phyloP scores from a whole-genome alignment of 768 basidiomycete species.

The Lactifluus hygrophoroides region DNA sequence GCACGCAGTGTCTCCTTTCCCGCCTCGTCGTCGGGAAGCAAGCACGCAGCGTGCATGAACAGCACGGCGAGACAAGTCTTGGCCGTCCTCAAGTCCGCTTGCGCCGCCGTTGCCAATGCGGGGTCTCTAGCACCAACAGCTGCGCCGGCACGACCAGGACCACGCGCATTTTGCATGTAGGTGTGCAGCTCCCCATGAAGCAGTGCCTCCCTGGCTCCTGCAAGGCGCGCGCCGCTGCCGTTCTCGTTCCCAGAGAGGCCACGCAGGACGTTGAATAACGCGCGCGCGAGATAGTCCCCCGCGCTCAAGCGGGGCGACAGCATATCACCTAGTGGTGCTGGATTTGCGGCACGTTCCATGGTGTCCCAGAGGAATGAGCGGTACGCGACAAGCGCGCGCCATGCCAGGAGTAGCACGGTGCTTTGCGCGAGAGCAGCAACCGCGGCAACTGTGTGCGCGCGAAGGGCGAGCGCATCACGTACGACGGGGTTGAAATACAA shows the following conservation, averaged over 20 bases:
- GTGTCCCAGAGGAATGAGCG: constrained; percentile 4
- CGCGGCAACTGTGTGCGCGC: not conserved
- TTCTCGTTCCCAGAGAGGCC: not conserved
- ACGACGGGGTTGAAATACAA: constrained; percentile 3
- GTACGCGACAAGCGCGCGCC: constrained; percentile 7
- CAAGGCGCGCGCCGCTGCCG: not conserved
- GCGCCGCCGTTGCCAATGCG: not conserved
- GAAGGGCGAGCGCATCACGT: not conserved
- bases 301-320: not conserved
- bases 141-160: not conserved
- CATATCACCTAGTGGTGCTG: accelerated
- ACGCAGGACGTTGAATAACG: not conserved
- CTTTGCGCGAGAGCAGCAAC: not conserved
- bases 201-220: not conserved
- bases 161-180: not conserved
- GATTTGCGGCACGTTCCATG: not conserved
- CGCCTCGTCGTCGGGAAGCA: not conserved
- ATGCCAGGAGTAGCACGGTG: not conserved
- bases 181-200: not conserved
- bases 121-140: not conserved
- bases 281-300: not conserved
- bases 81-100: not conserved
- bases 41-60: constrained; percentile 12
- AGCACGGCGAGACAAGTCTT: constrained; percentile 8
- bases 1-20: not conserved